These are phyloP conservation scores for Aspergillus brunneoviolaceus DNA, from an alignment of 2,329 filamentous ascomycete species.

Conservation along the genomic window DNA sequence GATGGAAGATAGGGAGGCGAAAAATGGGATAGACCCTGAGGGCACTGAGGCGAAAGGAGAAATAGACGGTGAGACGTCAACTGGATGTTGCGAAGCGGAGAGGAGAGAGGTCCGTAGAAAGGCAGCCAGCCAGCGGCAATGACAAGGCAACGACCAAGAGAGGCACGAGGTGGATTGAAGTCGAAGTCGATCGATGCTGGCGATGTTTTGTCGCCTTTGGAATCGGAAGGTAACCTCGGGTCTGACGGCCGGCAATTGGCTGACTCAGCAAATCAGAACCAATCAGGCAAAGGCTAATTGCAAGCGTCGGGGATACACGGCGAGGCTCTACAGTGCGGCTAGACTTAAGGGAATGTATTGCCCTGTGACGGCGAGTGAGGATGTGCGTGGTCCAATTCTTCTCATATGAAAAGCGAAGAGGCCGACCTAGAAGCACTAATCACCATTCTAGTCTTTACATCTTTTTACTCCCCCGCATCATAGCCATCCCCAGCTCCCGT, in stretches of 20 bases:
- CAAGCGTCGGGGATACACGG: slow-evolving; percentile 42
- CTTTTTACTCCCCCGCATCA: background rate
- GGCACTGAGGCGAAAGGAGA: background rate
- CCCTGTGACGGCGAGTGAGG: background rate
- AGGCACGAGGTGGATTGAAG: slow-evolving; percentile 24
- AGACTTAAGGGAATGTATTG: slow-evolving; percentile 13
- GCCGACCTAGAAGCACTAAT: background rate
- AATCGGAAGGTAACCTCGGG: slow-evolving; percentile 36
- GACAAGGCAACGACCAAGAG: slow-evolving; percentile 19
- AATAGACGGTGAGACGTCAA: slow-evolving; percentile 5
- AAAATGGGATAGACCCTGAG: slow-evolving; percentile 2
- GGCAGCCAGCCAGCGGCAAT: slow-evolving; percentile 23
- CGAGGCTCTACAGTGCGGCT: slow-evolving; percentile 11
- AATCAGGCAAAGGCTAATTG: slow-evolving; percentile 36
- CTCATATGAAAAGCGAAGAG: background rate
- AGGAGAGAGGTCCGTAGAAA: slow-evolving; percentile 10
- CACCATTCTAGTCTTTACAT: background rate
- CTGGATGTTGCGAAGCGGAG: slow-evolving; percentile 8
- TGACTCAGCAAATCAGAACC: slow-evolving; percentile 31
- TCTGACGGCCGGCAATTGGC: slow-evolving; percentile 31
- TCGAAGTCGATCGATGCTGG: slow-evolving; percentile 9
- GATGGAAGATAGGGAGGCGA: slow-evolving; percentile 10
- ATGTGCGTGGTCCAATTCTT: background rate
- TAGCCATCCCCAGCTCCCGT: background rate
- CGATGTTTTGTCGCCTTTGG: slow-evolving; percentile 26